phyloP scores from a whole-genome alignment of 441 rosid genomes.

The Viola pubescens region DNA sequence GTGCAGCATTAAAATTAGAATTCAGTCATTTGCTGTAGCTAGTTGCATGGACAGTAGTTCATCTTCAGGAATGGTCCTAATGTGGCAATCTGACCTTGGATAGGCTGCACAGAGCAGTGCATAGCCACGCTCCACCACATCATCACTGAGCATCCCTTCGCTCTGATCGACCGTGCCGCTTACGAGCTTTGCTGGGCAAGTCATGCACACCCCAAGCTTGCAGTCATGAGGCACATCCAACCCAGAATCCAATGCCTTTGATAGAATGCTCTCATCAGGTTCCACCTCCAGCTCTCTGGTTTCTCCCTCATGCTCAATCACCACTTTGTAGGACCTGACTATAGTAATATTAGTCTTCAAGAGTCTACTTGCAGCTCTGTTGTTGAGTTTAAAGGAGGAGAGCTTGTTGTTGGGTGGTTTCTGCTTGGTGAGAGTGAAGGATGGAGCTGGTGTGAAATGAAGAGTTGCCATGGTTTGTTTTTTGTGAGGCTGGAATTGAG shows the following conservation, averaged over 20 bases:
- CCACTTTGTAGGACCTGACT: slow-evolving; percentile 55
- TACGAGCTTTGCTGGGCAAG: slow-evolving; percentile 80
- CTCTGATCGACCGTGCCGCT: slow-evolving; percentile 76
- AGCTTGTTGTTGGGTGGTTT: slow-evolving; percentile 15
- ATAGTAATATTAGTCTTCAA: slow-evolving; percentile 1
- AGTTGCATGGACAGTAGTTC: slow-evolving; percentile 73
- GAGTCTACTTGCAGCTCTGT: slow-evolving; percentile 19
- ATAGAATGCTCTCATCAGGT: slow-evolving; percentile 70
- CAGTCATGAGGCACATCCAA: slow-evolving; percentile 72
- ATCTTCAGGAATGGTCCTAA: slow-evolving; percentile 83
- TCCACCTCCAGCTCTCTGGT: slow-evolving; percentile 69
- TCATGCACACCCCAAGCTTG: slow-evolving; percentile 98
- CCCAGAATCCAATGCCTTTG: slow-evolving; percentile 76
- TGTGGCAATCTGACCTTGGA: slow-evolving; percentile 72
- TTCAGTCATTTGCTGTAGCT: slow-evolving; percentile 76
- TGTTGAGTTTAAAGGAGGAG: slow-evolving; percentile 22
- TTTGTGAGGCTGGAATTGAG: slow-evolving; percentile 1
- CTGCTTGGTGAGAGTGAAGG: slow-evolving; percentile 36
- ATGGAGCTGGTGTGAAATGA: slow-evolving; percentile 43
- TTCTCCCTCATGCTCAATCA: slow-evolving; percentile 61
- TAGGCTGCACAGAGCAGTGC: slow-evolving; percentile 71
- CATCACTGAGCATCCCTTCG: slow-evolving; percentile 94
- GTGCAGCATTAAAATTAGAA: not conserved
- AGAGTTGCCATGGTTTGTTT: slow-evolving; percentile 44
- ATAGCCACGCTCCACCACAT: slow-evolving; percentile 77